A percentile compares a stretch with the other conserved stretches of the same genome.
Conservation (phyloP, 768 basidiomycete species). For the Hypholoma sublateritium region DNA sequence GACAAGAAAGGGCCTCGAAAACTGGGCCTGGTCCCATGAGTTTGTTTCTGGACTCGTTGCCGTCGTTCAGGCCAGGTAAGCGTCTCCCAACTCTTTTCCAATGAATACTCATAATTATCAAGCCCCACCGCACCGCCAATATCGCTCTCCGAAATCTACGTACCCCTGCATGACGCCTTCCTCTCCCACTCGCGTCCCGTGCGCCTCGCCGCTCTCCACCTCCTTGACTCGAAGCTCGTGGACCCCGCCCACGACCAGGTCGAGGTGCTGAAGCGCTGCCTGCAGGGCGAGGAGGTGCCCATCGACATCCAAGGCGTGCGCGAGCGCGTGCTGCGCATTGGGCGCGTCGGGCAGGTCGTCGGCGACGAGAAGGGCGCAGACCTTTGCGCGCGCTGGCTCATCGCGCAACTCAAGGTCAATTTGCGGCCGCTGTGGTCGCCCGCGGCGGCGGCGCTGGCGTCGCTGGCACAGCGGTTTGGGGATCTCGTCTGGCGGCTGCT, state of each 20-base stretch:
- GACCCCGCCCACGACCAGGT: conserved; percentile 38
- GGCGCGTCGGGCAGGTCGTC: conserved; percentile 64
- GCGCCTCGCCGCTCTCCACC: conserved; percentile 62
- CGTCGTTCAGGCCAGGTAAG: conserved; percentile 48
- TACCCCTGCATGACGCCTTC: conserved; percentile 50
- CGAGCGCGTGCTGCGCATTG: conserved; percentile 80
- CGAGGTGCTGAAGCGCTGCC: conserved; percentile 62
- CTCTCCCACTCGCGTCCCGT: conserved; percentile 71
- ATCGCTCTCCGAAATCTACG: conserved; percentile 51
- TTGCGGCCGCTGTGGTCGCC: conserved; percentile 89
- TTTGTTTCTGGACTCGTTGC: conserved; percentile 55
- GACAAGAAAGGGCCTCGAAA: conserved; percentile 41
- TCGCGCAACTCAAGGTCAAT: conserved; percentile 92
- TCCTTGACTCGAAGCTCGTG: conserved; percentile 58
- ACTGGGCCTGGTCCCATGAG: conserved; percentile 60
- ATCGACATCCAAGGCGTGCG: conserved; percentile 79
- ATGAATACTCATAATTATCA: neutral
- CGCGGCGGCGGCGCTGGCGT: conserved; percentile 65
- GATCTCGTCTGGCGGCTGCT: conserved; percentile 72
- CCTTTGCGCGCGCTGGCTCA: conserved; percentile 68
- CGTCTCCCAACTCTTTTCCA: neutral
- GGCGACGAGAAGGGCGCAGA: conserved; percentile 61
- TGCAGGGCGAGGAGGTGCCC: conserved; percentile 80
- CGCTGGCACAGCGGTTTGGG: conserved; percentile 52
- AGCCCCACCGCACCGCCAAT: conserved; percentile 28